Base-by-base conservation (phyloP, 768 basidiomycete genomes). In the Leccinum uliginosum region DNA sequence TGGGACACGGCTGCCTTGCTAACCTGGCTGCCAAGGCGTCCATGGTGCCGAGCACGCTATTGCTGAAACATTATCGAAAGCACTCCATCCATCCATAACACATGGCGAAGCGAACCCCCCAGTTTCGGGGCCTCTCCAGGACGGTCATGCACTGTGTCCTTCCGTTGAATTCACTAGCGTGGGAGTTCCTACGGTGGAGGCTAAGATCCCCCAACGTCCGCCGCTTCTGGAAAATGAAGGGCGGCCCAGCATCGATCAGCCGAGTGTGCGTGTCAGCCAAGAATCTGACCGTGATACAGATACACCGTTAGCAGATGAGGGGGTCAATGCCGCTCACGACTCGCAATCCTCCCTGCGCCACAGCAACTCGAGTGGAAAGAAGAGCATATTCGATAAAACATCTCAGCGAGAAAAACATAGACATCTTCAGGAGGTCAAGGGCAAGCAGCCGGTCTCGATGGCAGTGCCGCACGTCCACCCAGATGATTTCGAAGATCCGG, bases 401-500 rank as follows among this genome's bases (percentile, higher is more conserved):
- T 69, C 80, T n/a, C 74, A 74, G 0, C 65, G 84, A 34, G 74
- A 83, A 55, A 85, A 82, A 63, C 83, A 84, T 54, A 84, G 79
- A 59, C 82, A 85, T 60, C 68, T 83, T 17, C 76, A 77, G 34
- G 86, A 83, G 62, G 71, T 78, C 4, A 78, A 78, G 17, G 75
- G 73, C 40, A 83, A 81, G 57, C 71, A 76, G 9, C 89, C 85
- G 84, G 79, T 79, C 34, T 71, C 90, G 54, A 84, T 82, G 0
- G 77, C 80, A 2, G 81, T 83, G n/a, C 93, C 93, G 5, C 73
- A 78, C 32, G 81, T 96, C 40, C 85, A 89, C 60, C 82, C 87
- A 1, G 73, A 89, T 56, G 84, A 81, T 30, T 94, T 99, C 60
- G 87, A 89, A 57, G 96, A 99, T 70, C 96, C 96, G 12, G 78